Evolutionary conservation across 202 grass and related monocot genomes (phyloP), one percentile per base, ranked within the genome.

Genomic region (Elaeis oleifera): DNA sequence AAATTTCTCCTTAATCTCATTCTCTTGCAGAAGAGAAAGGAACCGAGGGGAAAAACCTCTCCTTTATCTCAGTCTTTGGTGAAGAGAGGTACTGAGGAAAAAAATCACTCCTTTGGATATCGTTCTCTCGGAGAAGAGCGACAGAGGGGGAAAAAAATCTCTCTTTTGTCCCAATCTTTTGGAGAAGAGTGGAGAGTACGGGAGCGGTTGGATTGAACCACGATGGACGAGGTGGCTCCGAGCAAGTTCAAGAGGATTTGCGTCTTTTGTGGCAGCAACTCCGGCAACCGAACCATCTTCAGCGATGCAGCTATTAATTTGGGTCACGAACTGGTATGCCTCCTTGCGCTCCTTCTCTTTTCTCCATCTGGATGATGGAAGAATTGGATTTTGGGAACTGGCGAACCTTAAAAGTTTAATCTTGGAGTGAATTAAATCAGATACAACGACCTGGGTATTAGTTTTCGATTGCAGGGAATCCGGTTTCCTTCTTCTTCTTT

Each of bases 191-290:
- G 23, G 31, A 19, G 24, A 8, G 49, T 49, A 69, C 48, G 29
- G 52, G 32, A 22, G 50, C 16, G 53, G 5, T 59, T 32, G 18
- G 16, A 39, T 36, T 53, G 27, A 67, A 25, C 50, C 56, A 29
- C 6, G 23, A 65, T 63, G 25, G 79, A 59, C 48, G 65, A 66
- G n/a, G 71, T 53, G 50, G 32, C 55, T 53, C 27, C 56, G 54
- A 69, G 51, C 56, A 92, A 75, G 84, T 92, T 92, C 65, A 71
- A 81, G 39, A 86, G 69, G 71, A 84, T 97, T 74, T 97, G 94
- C 79, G 94, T 97, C 68, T 97, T 97, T 76, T 97, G 94, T 70
- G 94, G 94, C 51, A 97, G 94, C 82, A 97, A 84, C 80, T 65
- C 88, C 7, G 94, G 94, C 56, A 71, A 86, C 49, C 88, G 88